Evolutionary conservation across 345 rosid genomes (phyloP).

Genomic region (Trapa bicornis): DNA sequence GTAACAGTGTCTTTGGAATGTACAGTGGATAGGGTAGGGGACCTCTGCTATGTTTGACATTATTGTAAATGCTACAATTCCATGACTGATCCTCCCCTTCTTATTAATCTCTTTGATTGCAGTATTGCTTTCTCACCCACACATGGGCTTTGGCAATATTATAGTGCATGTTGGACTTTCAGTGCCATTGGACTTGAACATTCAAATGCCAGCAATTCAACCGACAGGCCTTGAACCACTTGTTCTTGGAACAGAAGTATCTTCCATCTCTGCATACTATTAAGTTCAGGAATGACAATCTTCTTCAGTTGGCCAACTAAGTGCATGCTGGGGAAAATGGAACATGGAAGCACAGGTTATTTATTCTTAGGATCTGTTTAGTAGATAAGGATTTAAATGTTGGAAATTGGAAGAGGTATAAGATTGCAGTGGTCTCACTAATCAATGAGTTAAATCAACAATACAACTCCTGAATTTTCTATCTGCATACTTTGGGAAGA

Average conservation of each 20-base stretch:
- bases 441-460: neutral
- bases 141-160: neutral
- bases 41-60: neutral
- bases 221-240: neutral
- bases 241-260: neutral
- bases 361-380: no score
- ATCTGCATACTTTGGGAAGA: neutral
- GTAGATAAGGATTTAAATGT: no score
- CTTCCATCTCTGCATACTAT: neutral
- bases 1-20: constrained; percentile 14
- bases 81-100: neutral
- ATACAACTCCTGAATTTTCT: neutral
- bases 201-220: neutral
- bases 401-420: neutral
- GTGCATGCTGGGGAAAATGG: neutral
- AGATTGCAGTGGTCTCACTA: neutral
- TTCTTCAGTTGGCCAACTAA: neutral
- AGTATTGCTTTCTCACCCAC: neutral
- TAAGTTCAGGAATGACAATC: neutral
- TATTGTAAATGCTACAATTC: constrained; percentile 5
- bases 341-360: no score
- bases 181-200: no score
- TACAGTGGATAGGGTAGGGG: constrained; percentile 1
- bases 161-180: no score
- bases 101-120: no score